These are phyloP conservation scores for Scedosporium minutisporum DNA, from an alignment of 2,329 filamentous ascomycete species.

Conservation along the genomic window DNA sequence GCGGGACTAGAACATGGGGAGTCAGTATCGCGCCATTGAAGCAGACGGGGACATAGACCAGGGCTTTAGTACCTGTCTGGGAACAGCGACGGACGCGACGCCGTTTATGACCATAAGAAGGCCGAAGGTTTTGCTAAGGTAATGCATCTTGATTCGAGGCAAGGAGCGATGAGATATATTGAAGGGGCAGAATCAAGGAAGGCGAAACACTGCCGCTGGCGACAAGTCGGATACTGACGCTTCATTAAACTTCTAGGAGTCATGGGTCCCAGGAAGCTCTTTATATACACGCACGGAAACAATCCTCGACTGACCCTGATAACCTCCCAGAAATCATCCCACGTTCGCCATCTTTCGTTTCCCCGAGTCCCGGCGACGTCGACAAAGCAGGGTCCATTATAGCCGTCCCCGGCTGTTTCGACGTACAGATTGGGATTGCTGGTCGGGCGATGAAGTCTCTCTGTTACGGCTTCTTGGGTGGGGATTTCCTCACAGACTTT, in stretches of 20 bases:
- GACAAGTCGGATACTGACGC: neutral
- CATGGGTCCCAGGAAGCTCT: neutral
- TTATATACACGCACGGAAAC: neutral
- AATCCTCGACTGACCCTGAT: neutral
- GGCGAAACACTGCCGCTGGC: neutral
- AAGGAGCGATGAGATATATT: neutral
- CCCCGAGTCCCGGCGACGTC: neutral
- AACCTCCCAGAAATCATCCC: neutral
- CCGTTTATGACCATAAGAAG: constrained; percentile 3
- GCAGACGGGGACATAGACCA: neutral
- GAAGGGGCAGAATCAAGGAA: neutral
- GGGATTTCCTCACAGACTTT: neutral
- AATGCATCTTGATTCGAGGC: constrained; percentile 2
- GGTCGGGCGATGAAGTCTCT: neutral
- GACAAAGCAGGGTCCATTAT: neutral
- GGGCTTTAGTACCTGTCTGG: neutral
- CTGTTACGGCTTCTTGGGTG: neutral
- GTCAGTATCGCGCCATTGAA: neutral
- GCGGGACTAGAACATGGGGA: neutral
- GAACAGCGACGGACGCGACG: constrained; percentile 2
- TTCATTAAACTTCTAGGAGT: neutral
- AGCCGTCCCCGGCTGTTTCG: neutral
- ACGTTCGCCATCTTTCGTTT: neutral
- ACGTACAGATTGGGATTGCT: neutral
- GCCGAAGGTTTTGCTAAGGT: constrained; percentile 7